These are phyloP conservation scores for Guadua angustifolia DNA, from an alignment of 176 grass and related monocot genomes.

Conservation along the genomic window DNA sequence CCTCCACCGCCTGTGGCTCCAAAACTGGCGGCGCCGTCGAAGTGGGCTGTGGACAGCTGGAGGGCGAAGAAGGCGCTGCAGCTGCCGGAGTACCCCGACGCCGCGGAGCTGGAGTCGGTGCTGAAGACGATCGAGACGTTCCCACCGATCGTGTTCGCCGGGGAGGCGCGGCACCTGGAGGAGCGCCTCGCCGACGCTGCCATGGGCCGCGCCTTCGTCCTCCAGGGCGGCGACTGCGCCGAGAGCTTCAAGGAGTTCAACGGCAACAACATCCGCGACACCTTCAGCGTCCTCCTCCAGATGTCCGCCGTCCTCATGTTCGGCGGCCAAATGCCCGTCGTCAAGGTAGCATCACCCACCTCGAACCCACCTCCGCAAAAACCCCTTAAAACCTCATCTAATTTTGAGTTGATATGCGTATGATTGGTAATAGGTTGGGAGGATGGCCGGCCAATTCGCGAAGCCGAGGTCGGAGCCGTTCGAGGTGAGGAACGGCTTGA, in stretches of 20 bases:
- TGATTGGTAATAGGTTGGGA: slow-evolving; percentile 51
- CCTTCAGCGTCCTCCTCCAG: slow-evolving; percentile 72
- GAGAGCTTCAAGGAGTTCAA: slow-evolving; percentile 88
- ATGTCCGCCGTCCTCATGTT: slow-evolving; percentile 79
- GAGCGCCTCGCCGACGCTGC: slow-evolving; percentile 67
- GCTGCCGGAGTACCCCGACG: slow-evolving; percentile 65
- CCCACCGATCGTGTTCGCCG: slow-evolving; percentile 74
- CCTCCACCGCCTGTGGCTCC: neutral
- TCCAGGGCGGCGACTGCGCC: slow-evolving; percentile 76
- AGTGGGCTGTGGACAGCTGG: slow-evolving; percentile 69
- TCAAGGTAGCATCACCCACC: slow-evolving; percentile 54
- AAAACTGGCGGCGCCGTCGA: neutral
- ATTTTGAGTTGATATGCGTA: neutral
- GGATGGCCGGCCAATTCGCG: slow-evolving; percentile 72
- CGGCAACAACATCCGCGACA: slow-evolving; percentile 72
- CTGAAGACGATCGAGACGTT: slow-evolving; percentile 67
- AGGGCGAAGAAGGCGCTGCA: slow-evolving; percentile 61
- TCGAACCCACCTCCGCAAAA: neutral
- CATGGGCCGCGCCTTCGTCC: slow-evolving; percentile 61
- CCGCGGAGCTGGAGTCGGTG: slow-evolving; percentile 52
- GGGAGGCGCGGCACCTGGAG: slow-evolving; percentile 64
- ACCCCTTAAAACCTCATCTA: neutral
- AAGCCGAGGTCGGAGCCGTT: slow-evolving; percentile 62
- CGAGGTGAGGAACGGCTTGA: slow-evolving; percentile 59
- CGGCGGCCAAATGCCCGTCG: slow-evolving; percentile 65